Evolutionary conservation across 108 stramenopile genomes (phyloP).

Genomic region (Pseudonitzschia pungens): DNA sequence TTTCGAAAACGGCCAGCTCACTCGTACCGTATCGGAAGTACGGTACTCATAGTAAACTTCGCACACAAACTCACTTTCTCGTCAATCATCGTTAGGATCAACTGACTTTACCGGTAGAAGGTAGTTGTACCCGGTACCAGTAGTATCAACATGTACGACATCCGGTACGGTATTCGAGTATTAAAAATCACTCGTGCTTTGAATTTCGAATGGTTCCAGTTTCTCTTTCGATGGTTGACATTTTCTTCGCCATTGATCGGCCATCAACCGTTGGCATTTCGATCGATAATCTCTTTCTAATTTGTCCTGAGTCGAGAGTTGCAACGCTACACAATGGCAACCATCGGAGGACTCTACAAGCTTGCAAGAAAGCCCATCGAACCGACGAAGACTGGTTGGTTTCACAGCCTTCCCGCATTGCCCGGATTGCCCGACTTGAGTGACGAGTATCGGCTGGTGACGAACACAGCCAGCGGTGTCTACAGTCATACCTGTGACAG

Average conservation of each 20-base stretch:
- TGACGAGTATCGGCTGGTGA: background rate
- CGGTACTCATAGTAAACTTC: too few species aligned
- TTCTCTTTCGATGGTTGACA: too few species aligned
- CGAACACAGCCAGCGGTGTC: background rate
- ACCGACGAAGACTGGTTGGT: background rate
- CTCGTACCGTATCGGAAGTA: background rate
- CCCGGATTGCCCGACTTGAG: conserved; percentile 11
- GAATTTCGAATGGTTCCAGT: background rate
- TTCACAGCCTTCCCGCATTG: background rate
- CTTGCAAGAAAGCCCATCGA: conserved; percentile 20
- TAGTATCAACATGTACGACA: too few species aligned
- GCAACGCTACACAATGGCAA: conserved; percentile 9
- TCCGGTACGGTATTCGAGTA: too few species aligned
- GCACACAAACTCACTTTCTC: background rate
- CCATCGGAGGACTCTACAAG: conserved; percentile 22
- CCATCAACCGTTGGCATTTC: too few species aligned
- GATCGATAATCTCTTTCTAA: background rate
- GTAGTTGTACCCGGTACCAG: too few species aligned
- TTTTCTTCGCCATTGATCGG: too few species aligned
- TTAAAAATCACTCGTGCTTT: too few species aligned
- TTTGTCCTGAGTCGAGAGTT: background rate
- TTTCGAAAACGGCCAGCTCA: conserved; percentile 8
- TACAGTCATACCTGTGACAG: background rate
- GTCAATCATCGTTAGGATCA: too few species aligned
- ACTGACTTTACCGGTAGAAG: too few species aligned